Conservation (phyloP, 1,284 basidiomycete species). For the Mrakiaceae sp. region DNA sequence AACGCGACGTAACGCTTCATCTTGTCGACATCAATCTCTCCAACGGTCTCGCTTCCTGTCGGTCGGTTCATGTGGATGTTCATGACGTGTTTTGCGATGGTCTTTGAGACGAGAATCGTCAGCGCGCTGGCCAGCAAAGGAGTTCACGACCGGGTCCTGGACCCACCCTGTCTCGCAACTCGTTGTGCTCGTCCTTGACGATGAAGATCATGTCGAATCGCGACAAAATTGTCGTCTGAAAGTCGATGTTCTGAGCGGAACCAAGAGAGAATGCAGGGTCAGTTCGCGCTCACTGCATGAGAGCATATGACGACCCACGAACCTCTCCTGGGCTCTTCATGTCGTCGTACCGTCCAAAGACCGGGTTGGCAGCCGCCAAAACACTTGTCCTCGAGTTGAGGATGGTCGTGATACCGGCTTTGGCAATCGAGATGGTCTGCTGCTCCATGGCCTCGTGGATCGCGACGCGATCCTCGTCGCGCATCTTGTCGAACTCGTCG, state of each 20-base stretch:
- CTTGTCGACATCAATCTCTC: constrained; percentile 94
- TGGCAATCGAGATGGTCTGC: constrained; percentile 98
- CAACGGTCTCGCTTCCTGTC: constrained; percentile 54
- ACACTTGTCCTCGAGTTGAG: constrained; percentile 94
- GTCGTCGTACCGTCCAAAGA: constrained; percentile 97
- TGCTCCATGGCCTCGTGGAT: constrained; percentile 99
- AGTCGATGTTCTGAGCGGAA: constrained; percentile 73
- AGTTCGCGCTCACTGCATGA: not conserved
- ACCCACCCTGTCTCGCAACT: constrained; percentile 72
- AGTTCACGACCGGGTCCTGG: not conserved
- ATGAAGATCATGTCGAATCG: constrained; percentile 99
- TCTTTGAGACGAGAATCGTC: constrained; percentile 41
- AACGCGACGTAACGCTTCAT: constrained; percentile 98
- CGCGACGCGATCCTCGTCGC: constrained; percentile 95
- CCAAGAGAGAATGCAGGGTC: not conserved
- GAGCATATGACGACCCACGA: constrained; percentile 17
- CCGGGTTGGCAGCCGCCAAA: constrained; percentile 94
- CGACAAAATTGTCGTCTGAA: constrained; percentile 95
- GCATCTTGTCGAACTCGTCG: constrained; percentile 99
- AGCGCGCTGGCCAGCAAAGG: not conserved
- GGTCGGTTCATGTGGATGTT: constrained; percentile 95
- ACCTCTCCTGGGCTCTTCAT: constrained; percentile 93
- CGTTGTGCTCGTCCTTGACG: constrained; percentile 96
- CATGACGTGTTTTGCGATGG: constrained; percentile 96
- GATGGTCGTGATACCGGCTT: constrained; percentile 97